Base-by-base conservation (phyloP, 176 grass and related monocot genomes). In the Pontederia paniculata region DNA sequence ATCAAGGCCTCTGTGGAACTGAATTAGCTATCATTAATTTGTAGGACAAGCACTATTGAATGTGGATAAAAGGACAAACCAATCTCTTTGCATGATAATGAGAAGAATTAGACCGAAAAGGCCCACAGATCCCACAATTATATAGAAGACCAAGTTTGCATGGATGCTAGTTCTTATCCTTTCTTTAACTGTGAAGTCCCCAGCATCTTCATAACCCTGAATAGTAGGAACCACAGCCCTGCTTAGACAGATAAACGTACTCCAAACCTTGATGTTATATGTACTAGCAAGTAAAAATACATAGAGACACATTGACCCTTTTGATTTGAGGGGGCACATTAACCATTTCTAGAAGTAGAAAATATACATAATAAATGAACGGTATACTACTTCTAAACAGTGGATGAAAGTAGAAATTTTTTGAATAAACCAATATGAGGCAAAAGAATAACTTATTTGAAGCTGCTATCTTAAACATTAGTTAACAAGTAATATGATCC, bases 121-220 rank as follows among this genome's bases (percentile, higher is more conserved):
- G 50, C 93, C 87, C 77, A 98, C 84, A 63, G 87, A 88, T 68
- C 87, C 93, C 52, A 98, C 93, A 67, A 98, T 74, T 70, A 80
- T 77, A 71, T 98, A 98, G 72, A 98, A 98, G 54, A 98, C 66
- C 52, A 98, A 62, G 93, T 98, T 98, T 73, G 81, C 72, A 71
- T 82, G 93, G 70, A 88, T 62, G 74, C 93, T 98, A 57, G 87
- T 98, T 75, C 74, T 98, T 56, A 98, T 74, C 68, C 93, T 90
- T 79, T 91, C 87, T 81, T 88, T 98, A 63, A 98, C 80, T 22
- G 93, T 98, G 62, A 98, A 98, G 66, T 98, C 93, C 23, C 87
- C 93, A 60, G 93, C 93, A 60, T 98, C 93, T 76, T 98, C 93
- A 70, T 98, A 98, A 44, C 93, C 93, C 73, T 98, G 93, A 78